Base-by-base conservation (phyloP, 2,329 filamentous ascomycete species). In the Ophiostoma novo-ulmi region DNA sequence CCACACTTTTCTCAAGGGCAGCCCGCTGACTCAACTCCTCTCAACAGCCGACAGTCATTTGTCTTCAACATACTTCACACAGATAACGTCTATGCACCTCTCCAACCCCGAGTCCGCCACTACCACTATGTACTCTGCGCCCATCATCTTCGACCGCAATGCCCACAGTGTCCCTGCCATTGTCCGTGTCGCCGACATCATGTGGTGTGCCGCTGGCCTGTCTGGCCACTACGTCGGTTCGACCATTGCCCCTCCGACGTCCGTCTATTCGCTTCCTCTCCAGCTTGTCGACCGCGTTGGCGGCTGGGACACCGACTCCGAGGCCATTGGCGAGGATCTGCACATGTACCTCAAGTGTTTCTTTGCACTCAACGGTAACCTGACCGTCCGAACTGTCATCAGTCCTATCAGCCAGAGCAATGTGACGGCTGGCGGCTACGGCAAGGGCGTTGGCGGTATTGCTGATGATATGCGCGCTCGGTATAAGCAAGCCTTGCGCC, bases 321-420 rank as follows among this genome's bases (percentile, higher is more conserved):
- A 91, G 72, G 89, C 90, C 26, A 92, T 92, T 74, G 90, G 90
- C 63, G 90, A 92, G 78, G 90, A 92, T 76, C 79, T 92, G 76
- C 90, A 92, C 80, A 92, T 92, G 90, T 90, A 90, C 76, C 83
- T 92, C 73, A 92, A 92, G 81, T 91, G 89, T 78, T 92, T 92
- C 80, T 92, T 92, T 74, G 88, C 89, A 0, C 84, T 91, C 22
- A 90, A 89, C 73, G 90, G 90, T 3, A 88, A 91, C 76, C 77
- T 92, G 70, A 88, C 87, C 14, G 85, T 85, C 66, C 84, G 85
- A 67, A 87, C 89, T 3, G 83, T 92, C 39, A 81, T 89, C 74
- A 89, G 87, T 72, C 89, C 90, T 1, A 88, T 91, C 71, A 91
- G 89, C 79, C 89, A 91, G 77, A 91, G 85, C 79, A 91, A 92